Conservation (phyloP, 345 rosid genomes). For the Populus simonii region DNA sequence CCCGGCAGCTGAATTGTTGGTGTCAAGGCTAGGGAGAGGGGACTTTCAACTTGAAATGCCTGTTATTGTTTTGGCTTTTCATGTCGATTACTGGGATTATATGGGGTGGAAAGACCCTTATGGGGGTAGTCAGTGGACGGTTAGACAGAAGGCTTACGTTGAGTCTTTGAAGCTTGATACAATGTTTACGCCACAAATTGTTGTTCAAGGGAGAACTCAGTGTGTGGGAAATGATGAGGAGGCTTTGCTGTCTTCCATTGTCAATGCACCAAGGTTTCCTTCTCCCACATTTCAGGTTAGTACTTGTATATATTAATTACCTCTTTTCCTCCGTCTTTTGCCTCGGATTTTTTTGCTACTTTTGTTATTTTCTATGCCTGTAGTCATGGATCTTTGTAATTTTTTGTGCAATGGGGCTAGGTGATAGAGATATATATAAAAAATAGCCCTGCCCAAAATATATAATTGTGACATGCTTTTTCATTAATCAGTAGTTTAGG, state of each 20-base stretch:
- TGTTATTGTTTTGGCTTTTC: conserved; percentile 61
- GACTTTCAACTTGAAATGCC: conserved; percentile 64
- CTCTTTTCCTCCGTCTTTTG: background rate
- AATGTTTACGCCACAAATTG: conserved; percentile 82
- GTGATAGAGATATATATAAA: background rate
- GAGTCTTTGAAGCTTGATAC: conserved; percentile 80
- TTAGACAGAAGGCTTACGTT: conserved; percentile 82
- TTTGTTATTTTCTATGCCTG: too few relatives aligned
- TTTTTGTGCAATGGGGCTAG: background rate
- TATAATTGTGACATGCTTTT: too few relatives aligned
- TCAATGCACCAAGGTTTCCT: conserved; percentile 61
- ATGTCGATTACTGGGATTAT: conserved; percentile 92
- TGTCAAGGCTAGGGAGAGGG: conserved; percentile 88
- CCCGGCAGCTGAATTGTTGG: conserved; percentile 70
- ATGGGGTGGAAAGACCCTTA: conserved; percentile 95
- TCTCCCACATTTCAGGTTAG: conserved; percentile 60
- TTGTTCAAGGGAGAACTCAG: conserved; percentile 68
- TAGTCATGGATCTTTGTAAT: background rate
- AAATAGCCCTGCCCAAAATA: too few relatives aligned
- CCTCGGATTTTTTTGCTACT: too few relatives aligned
- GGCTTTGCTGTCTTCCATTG: conserved; percentile 46
- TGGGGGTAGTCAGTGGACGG: conserved; percentile 78
- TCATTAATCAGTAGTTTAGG: too few relatives aligned
- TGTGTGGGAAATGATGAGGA: conserved; percentile 67
- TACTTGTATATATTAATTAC: background rate